Base-by-base conservation (phyloP, 1,139 yeast genomes). In the Zygosaccharomyces pseudobailii region DNA sequence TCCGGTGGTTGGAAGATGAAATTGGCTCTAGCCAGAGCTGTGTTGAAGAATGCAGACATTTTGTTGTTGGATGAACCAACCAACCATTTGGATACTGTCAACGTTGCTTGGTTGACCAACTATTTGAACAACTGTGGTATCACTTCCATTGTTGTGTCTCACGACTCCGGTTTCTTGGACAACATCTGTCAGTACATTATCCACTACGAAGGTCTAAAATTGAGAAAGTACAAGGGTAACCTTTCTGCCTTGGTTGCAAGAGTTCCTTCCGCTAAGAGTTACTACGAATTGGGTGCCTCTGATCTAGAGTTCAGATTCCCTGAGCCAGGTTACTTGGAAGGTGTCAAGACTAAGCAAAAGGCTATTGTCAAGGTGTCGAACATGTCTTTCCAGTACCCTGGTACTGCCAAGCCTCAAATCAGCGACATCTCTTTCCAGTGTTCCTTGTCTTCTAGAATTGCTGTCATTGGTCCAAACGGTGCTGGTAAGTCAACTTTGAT, bases 1-100 rank as follows among this genome's bases (percentile, higher is more conserved):
- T 90, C 97, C 68, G 98, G 98, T 84, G 98, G 98, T 83, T 92
- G 98, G 98, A 92, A 92, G 84, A 92, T 92, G 98, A 92, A 92
- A 80, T 84, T 92, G 74, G 98, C 97, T 71, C 82, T 92, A 70
- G 97, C 97, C 65, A 87, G 97, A 79, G 98, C 98, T 70, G 97
- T 92, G 72, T 86, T 92, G 78, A 87, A 87, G 82, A 89, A 89
- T 77, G 97, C 97, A 67, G 97, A 92, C 76, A 92, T 92, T 71
- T 81, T 92, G 75, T 82, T 92, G 74, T 84, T 92, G 73, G 98
- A 92, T 82, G 98, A 92, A 82, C 98, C 98, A 79, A 92, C 98
- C 71, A 92, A 92, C 85, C 98, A 92, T 80, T 87, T 92, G 85
- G 98, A 92, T 79, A 90, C 96, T 67, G 96, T 88, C 66, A 92